Evolutionary conservation across 2,329 filamentous ascomycete genomes (phyloP).

Genomic region (Ambrosiella xylebori): DNA sequence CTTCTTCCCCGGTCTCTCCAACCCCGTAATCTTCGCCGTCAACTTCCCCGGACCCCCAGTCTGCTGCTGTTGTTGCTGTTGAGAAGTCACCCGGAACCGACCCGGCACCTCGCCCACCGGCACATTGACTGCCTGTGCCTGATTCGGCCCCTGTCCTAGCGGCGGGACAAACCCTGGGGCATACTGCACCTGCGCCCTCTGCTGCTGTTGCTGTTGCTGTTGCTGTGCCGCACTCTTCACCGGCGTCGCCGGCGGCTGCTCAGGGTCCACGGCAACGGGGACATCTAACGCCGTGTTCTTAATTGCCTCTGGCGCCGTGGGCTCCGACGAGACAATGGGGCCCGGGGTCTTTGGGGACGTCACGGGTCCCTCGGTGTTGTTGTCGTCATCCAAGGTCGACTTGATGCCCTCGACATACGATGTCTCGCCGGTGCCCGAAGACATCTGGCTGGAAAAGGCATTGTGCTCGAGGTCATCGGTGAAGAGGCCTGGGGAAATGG

Average conservation of each 20-base stretch:
- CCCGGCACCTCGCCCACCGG: background rate
- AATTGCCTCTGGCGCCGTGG: background rate
- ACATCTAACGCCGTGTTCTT: background rate
- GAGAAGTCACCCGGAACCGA: background rate
- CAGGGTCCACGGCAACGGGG: background rate
- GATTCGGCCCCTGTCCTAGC: conserved; percentile 2
- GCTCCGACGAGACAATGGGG: background rate
- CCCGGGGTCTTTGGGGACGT: too few relatives aligned
- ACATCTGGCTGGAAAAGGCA: conserved; percentile 2
- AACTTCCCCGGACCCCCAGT: conserved; percentile 49
- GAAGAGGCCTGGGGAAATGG: conserved; percentile 23
- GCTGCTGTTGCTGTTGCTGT: conserved; percentile 4
- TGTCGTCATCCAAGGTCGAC: too few relatives aligned
- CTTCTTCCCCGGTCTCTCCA: conserved; percentile 88
- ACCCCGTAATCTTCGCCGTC: conserved; percentile 82
- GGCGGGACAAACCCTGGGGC: background rate
- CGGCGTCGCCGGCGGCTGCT: conserved; percentile 13
- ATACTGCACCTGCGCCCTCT: background rate
- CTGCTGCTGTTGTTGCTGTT: conserved; percentile 27
- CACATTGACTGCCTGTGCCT: background rate
- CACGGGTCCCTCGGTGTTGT: too few relatives aligned
- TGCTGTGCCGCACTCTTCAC: conserved; percentile 17
- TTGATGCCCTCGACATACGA: background rate
- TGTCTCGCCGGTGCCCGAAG: background rate
- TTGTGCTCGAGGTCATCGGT: conserved; percentile 6